These are phyloP conservation scores for Aspergillus intermedius DNA, from an alignment of 2,329 filamentous ascomycete genomes.

Conservation along the genomic window DNA sequence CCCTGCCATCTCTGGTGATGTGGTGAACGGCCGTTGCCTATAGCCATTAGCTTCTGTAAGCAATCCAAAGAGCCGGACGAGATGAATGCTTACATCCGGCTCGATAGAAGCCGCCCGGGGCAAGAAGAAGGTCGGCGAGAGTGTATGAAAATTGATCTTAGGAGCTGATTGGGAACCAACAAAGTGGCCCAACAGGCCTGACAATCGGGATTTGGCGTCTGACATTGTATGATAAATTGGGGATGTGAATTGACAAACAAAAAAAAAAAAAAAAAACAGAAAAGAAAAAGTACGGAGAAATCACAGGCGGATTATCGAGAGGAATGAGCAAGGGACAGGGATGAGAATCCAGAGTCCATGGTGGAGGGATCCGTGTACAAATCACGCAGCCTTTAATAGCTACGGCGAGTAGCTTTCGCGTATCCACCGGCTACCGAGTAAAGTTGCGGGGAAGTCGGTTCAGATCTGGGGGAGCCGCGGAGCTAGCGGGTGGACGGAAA, in stretches of 20 bases:
- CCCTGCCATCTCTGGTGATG: conserved; percentile 67
- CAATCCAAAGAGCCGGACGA: conserved; percentile 20
- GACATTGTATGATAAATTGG: conserved; percentile 16
- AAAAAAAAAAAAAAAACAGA: too few relatives aligned
- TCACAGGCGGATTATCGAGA: too few relatives aligned
- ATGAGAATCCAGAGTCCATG: too few relatives aligned
- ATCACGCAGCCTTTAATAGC: too few relatives aligned
- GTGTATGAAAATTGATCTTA: background rate
- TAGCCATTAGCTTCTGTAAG: background rate
- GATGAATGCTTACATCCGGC: background rate
- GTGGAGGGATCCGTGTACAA: too few relatives aligned
- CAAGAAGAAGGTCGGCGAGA: conserved; percentile 1
- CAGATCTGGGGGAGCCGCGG: conserved; percentile 2
- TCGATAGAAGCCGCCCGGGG: background rate
- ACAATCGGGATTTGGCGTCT: conserved; percentile 20
- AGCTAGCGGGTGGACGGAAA: background rate
- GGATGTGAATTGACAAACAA: too few relatives aligned
- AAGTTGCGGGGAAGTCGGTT: conserved; percentile 20
- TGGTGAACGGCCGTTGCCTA: conserved; percentile 77
- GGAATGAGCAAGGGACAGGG: too few relatives aligned
- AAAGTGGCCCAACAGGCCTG: conserved; percentile 26
- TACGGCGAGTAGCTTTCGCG: too few relatives aligned
- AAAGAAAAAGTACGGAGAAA: too few relatives aligned
- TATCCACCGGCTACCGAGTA: conserved; percentile 7
- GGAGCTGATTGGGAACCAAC: conserved; percentile 2